Evolutionary conservation across 2,329 filamentous ascomycete genomes (phyloP).

Genomic region (Fusarium newnesense): DNA sequence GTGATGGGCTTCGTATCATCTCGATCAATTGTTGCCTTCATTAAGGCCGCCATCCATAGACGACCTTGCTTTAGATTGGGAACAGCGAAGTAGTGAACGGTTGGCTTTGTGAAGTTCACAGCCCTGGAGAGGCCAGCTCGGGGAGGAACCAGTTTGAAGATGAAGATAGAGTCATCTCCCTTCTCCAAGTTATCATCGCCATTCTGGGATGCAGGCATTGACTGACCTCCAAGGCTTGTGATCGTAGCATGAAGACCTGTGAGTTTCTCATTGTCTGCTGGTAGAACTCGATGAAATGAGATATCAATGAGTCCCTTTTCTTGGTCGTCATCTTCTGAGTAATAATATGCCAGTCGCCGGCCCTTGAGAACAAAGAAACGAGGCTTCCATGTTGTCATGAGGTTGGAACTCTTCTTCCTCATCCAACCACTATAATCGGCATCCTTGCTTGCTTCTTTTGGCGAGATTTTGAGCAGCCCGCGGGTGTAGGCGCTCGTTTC

Average conservation of each 20-base stretch:
- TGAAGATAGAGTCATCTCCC: constrained; percentile 82
- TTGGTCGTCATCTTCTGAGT: constrained; percentile 89
- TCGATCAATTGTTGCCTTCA: constrained; percentile 98
- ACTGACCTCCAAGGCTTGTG: constrained; percentile 71
- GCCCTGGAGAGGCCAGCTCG: constrained; percentile 87
- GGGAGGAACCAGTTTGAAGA: constrained; percentile 96
- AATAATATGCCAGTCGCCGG: constrained; percentile 92
- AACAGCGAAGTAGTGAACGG: constrained; percentile 97
- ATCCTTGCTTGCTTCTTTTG: constrained; percentile 82
- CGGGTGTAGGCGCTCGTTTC: constrained; percentile 93
- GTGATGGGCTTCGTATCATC: constrained; percentile 83
- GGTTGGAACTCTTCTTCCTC: constrained; percentile 97
- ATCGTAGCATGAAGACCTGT: constrained; percentile 92
- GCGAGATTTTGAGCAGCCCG: constrained; percentile 82
- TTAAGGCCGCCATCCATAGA: constrained; percentile 97
- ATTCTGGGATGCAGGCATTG: constrained; percentile 62
- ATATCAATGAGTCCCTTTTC: constrained; percentile 98
- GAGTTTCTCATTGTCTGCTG: constrained; percentile 89
- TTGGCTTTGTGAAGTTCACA: constrained; percentile 97
- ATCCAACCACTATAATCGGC: constrained; percentile 99
- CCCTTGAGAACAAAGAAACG: constrained; percentile 95
- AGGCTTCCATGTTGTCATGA: constrained; percentile 98
- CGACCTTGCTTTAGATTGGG: constrained; percentile 89
- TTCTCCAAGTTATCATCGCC: constrained; percentile 51
- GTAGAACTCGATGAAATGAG: constrained; percentile 95